These are phyloP conservation scores for Didymella segeticola DNA, from an alignment of 2,329 filamentous ascomycete species.

Conservation along the genomic window DNA sequence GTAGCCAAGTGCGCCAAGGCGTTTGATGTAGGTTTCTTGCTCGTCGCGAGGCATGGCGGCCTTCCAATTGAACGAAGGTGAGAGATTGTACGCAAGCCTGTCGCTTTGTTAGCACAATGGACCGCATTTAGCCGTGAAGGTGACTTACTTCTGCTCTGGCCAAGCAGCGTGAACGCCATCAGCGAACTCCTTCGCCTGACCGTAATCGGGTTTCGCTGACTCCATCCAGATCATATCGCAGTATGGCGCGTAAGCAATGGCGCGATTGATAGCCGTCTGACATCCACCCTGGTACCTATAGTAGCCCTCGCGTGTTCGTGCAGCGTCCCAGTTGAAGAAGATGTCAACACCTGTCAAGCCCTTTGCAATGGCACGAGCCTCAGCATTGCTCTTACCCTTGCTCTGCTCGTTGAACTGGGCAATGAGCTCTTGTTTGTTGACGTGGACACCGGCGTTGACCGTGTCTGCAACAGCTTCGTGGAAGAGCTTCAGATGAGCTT, in stretches of 20 bases:
- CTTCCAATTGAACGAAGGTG: conserved; percentile 99
- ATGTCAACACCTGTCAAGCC: conserved; percentile 79
- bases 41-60: conserved; percentile 88
- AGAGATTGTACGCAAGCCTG: conserved; percentile 96
- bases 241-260: conserved; percentile 90
- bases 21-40: conserved; percentile 96
- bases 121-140: background rate
- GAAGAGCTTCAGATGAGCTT: conserved; percentile 86
- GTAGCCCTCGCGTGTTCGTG: conserved; percentile 91
- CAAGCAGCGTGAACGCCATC: conserved; percentile 91
- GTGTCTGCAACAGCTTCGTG: conserved; percentile 85
- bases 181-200: conserved; percentile 91
- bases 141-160: conserved; percentile 89
- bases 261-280: conserved; percentile 88
- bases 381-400: conserved; percentile 84
- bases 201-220: conserved; percentile 91
- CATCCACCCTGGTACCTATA: conserved; percentile 93
- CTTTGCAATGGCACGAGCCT: conserved; percentile 81
- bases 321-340: conserved; percentile 94
- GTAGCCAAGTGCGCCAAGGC: conserved; percentile 87
- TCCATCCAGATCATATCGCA: conserved; percentile 99
- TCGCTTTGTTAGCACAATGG: conserved; percentile 8
- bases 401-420: conserved; percentile 69
- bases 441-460: conserved; percentile 72
- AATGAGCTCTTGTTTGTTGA: conserved; percentile 73